Conservation (phyloP, 1,284 basidiomycete genomes). For the Sparassis latifolia region DNA sequence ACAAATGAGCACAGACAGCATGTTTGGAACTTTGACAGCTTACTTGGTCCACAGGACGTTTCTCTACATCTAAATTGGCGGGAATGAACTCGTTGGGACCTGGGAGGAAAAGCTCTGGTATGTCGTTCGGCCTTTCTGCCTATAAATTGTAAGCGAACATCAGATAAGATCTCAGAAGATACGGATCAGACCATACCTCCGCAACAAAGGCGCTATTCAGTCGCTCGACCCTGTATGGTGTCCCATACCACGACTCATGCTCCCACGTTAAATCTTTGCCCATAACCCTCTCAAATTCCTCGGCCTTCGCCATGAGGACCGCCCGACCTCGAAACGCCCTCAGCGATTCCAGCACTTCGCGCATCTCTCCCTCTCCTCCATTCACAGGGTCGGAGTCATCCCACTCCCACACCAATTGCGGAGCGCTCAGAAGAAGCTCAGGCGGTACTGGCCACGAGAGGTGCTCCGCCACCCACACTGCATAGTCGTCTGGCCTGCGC, state of each 20-base stretch:
- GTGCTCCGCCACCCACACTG: constrained; percentile 69
- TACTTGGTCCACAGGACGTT: constrained; percentile 59
- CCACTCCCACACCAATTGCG: constrained; percentile 76
- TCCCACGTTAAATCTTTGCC: constrained; percentile 49
- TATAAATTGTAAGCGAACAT: constrained; percentile 19
- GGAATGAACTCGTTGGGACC: constrained; percentile 88
- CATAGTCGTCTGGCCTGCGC: constrained; percentile 74
- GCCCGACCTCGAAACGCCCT: constrained; percentile 62
- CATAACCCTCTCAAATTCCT: constrained; percentile 52
- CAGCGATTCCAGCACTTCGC: constrained; percentile 58
- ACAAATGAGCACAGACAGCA: background rate
- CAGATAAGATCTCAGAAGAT: background rate
- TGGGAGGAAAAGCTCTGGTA: constrained; percentile 73
- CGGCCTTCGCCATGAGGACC: constrained; percentile 71
- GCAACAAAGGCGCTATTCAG: constrained; percentile 61
- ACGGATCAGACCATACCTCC: constrained; percentile 36
- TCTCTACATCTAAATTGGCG: constrained; percentile 78
- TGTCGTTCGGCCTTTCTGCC: constrained; percentile 58
- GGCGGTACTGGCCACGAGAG: constrained; percentile 80
- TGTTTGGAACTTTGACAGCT: constrained; percentile 1
- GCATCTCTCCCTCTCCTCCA: constrained; percentile 50
- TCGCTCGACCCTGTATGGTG: constrained; percentile 67
- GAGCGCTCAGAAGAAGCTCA: constrained; percentile 73
- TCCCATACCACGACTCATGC: constrained; percentile 83
- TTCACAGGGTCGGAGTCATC: constrained; percentile 38